These are phyloP conservation scores for Daldinia caldariorum DNA, from an alignment of 495 filamentous ascomycete species.

Conservation along the genomic window DNA sequence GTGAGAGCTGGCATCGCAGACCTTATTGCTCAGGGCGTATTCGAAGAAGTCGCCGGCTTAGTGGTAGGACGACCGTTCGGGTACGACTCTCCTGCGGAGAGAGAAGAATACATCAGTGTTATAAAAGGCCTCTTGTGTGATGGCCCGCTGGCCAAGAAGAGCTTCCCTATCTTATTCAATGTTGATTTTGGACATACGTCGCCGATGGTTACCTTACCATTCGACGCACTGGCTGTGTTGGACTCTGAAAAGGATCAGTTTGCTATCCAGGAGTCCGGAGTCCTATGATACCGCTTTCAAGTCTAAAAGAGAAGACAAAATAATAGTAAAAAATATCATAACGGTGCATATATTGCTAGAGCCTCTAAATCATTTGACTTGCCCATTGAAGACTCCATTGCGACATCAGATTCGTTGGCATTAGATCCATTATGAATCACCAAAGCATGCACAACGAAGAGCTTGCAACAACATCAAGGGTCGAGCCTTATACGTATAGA, in stretches of 20 bases:
- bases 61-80: conserved; percentile 49
- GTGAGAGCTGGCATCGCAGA: conserved; percentile 46
- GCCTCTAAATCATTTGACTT: too few relatives aligned
- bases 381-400: background rate
- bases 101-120: conserved; percentile 34
- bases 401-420: background rate
- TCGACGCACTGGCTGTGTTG: background rate
- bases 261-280: background rate
- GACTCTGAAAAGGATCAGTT: background rate
- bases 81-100: conserved; percentile 39
- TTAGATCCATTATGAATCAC: background rate
- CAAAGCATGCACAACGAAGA: too few relatives aligned
- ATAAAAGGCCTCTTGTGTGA: conserved; percentile 40
- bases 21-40: conserved; percentile 48
- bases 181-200: background rate
- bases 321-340: too few relatives aligned
- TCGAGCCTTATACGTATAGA: too few relatives aligned
- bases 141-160: conserved; percentile 30
- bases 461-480: too few relatives aligned
- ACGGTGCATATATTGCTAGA: too few relatives aligned
- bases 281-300: background rate
- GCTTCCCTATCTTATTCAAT: background rate
- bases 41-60: conserved; percentile 46
- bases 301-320: too few relatives aligned
- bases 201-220: background rate